Base-by-base conservation (phyloP, 1,284 basidiomycete genomes). In the Microbotryum saponariae region DNA sequence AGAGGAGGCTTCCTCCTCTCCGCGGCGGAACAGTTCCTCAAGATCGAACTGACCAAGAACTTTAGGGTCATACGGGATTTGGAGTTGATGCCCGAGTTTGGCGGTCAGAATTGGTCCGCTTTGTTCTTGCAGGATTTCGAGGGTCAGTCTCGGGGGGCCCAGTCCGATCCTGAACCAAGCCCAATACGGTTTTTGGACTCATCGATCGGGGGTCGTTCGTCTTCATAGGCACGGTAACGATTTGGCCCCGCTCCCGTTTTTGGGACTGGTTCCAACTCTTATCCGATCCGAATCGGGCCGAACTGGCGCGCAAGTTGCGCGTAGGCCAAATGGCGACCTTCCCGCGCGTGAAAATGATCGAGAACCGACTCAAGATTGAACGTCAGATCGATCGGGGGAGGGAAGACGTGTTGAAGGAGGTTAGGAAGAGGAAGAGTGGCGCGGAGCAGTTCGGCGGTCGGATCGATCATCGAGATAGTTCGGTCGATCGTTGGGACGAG, bases 1-100 rank as follows among this genome's bases (percentile, higher is more conserved):
- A 80, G 92, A 73, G 96, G 96, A 42, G 97, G 97, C 37, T 99
- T 96, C 76, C 74, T 97, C 25, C 79, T 99, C 4, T 74, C 73
- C 9, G 77, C 77, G 1, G 71, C 73, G 1, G 77, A 78, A 56
- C 90, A 92, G 71, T 93, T 89, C 83, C 79, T 96, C 63, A 96
- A 97, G 75, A 82, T 94, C 52, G 92, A 97, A 73, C 78, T 97
- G 21, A 89, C 89, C 20, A 97, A 96, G 79, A 93, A 96, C 74
- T 93, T 94, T 80, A 91, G 89, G 77, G 88, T 96, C 59, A 96
- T 97, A 62, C 85, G 92, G 53, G 92, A 97, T 75, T 80, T 97
- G 3, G 92, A 96, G 73, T 80, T 92, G 31, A 79, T 97, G 61
- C 93, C 92, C 20, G 86, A 90, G 63, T 72, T 96, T 9, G 78